Base-by-base conservation (phyloP, 2,329 filamentous ascomycete species). In the Pseudogymnoascus sp. region DNA sequence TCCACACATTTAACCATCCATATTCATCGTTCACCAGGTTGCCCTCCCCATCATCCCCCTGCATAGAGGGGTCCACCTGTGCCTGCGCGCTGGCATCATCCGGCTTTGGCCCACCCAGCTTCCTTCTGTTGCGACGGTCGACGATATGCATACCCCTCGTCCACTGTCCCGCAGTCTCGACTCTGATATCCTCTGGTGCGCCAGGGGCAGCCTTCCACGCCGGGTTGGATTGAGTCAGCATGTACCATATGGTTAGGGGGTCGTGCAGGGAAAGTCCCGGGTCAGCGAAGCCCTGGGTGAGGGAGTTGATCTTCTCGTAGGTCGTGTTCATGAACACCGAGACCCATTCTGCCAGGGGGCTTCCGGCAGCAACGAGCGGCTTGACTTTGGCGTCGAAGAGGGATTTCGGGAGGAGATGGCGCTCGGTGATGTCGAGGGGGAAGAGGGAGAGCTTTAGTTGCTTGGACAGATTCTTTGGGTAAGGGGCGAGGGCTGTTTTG, bases 151-250 rank as follows among this genome's bases (percentile, higher is more conserved):
- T 93, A 1, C 95, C 93, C 63, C 91, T 82, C 53, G 93, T 96
- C 95, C 95, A 99, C 78, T 97, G 95, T 1, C 93, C 95, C 2
- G 84, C 79, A 0, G 92, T 96, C 77, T 99, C 95, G 42, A 99
- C 81, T 18, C 95, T 84, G 63, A 99, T 88, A 73, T 99, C 95
- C 75, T 96, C 89, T 0, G 80, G 85, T 64, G 74, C 77, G 42
- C 82, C 79, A 12, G 78, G 74, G 1, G 83, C 79, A 14, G 78
- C 73, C 73, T 80, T 82, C 87, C 87, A 89, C 31, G 74, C 75
- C 16, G 83, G 78, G 64, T 86, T 78, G 65, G 80, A 82, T 66
- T 76, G 78, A 6, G 86, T 88, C 64, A 93, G 73, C 74, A 88
- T 84, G 74, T 93, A 93, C 89, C 89, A 93, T 37, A 93, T 80